Conservation (phyloP, 2,329 filamentous ascomycete genomes). For the Hypoxylon sp. region DNA sequence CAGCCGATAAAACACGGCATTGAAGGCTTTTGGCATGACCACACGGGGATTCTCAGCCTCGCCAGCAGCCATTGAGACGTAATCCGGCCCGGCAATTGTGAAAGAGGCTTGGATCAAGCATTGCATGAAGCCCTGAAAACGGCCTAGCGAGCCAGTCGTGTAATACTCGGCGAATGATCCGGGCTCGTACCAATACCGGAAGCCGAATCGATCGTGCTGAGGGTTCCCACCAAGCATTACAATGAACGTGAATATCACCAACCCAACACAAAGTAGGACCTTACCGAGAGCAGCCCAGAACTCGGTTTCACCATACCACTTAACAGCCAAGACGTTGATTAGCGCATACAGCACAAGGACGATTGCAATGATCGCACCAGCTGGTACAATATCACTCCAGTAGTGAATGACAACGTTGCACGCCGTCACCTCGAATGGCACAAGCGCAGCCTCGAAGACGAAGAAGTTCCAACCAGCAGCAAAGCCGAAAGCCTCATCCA, state of each 20-base stretch:
- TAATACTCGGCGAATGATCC: slow-evolving; percentile 79
- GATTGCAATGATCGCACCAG: slow-evolving; percentile 73
- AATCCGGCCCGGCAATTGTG: slow-evolving; percentile 73
- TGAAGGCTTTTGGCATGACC: slow-evolving; percentile 81
- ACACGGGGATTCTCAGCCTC: slow-evolving; percentile 79
- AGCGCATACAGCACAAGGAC: slow-evolving; percentile 66
- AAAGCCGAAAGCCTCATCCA: slow-evolving; percentile 82
- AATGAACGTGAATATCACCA: slow-evolving; percentile 84
- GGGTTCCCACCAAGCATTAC: slow-evolving; percentile 89
- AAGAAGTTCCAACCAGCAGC: slow-evolving; percentile 83
- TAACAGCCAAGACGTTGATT: slow-evolving; percentile 80
- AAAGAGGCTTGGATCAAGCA: slow-evolving; percentile 81
- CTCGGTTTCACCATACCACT: slow-evolving; percentile 83
- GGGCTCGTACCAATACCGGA: slow-evolving; percentile 76
- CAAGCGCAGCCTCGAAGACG: slow-evolving; percentile 76
- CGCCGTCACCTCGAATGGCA: slow-evolving; percentile 77
- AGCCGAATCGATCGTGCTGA: slow-evolving; percentile 77
- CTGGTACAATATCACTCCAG: slow-evolving; percentile 73
- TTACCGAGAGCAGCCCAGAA: slow-evolving; percentile 82
- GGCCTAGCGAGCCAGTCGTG: slow-evolving; percentile 75
- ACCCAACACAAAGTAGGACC: slow-evolving; percentile 77
- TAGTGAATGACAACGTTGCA: slow-evolving; percentile 74
- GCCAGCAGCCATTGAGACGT: slow-evolving; percentile 73
- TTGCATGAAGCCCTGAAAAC: slow-evolving; percentile 81
- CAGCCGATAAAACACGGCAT: slow-evolving; percentile 83